Base-by-base conservation (phyloP, 2,329 filamentous ascomycete species). In the Emmonsiellopsis sp. region DNA sequence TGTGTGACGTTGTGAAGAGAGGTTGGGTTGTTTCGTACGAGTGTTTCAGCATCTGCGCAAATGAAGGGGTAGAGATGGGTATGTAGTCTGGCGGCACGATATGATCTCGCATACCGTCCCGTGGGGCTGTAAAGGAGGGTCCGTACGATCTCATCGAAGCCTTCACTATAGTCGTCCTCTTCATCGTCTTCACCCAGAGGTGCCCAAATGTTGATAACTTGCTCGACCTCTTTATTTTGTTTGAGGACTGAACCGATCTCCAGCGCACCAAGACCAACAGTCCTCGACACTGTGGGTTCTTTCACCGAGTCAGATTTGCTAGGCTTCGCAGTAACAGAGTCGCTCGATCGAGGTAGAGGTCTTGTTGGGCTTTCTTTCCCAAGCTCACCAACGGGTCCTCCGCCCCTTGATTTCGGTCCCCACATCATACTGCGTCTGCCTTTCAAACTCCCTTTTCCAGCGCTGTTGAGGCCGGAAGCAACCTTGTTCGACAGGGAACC, bases 21-120 rank as follows among this genome's bases (percentile, higher is more conserved):
- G 0, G 92, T 97, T 0, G 93, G 93, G 2, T 89, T 95, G 47
- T 86, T 83, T 63, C 87, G 89, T 64, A 97, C 86, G 41, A 98
- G 79, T 0, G 74, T 76, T 59, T 95, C 89, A 1, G 89, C 83
- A 62, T 97, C 89, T 1, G 82, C 76, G 61, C 86, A 80, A 37
- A 83, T 79, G 67, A 96, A 96, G 1, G 87, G 79, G 61, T 85
- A 86, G 11, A 96, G 73, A 56, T 88, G 86, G 1, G 96, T 75
- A 59, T 92, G 87, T 5, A 97, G 73, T 31, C 87, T 82, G 63
- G 92, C 89, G 26, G 89, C 83, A 52, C 81, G 79, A 52, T 78
- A 75, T 20, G 86, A 89, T 63, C 84, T 86, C 62, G 86, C 84
- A 66, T 88, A 94, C 38, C 82, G 80, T 6, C 86, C 85, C n/a